Conservation (phyloP, 2,329 filamentous ascomycete species). For the Aspergillus glaucus region DNA sequence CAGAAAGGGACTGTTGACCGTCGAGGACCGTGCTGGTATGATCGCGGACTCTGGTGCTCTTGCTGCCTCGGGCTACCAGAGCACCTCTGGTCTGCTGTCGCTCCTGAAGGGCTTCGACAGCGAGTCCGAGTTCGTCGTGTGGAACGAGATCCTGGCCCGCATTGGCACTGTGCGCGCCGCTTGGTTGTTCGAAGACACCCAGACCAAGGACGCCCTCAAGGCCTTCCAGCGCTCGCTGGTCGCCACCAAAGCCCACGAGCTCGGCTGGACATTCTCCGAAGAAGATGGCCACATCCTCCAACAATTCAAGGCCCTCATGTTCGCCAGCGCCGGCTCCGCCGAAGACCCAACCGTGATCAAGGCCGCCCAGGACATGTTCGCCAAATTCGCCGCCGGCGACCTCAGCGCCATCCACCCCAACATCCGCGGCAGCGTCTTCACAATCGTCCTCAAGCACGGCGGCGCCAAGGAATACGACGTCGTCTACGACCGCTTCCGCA, state of each 20-base stretch:
- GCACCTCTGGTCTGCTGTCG: conserved; percentile 80
- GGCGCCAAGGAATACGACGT: conserved; percentile 80
- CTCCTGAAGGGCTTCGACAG: conserved; percentile 75
- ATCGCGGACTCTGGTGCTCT: conserved; percentile 87
- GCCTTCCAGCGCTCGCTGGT: conserved; percentile 75
- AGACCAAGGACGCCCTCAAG: conserved; percentile 66
- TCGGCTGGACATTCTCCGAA: conserved; percentile 83
- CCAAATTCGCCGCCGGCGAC: conserved; percentile 74
- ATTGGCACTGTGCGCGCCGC: conserved; percentile 72
- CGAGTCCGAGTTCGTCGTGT: conserved; percentile 86
- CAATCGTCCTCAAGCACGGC: conserved; percentile 75
- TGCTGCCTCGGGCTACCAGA: conserved; percentile 84
- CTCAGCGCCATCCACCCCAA: conserved; percentile 82
- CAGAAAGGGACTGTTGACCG: conserved; percentile 69
- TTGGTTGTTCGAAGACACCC: conserved; percentile 80
- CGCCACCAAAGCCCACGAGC: conserved; percentile 71
- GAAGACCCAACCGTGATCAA: conserved; percentile 73
- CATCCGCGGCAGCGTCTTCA: conserved; percentile 78
- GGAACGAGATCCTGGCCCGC: conserved; percentile 82
- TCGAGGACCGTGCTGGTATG: conserved; percentile 92
- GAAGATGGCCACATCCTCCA: conserved; percentile 83
- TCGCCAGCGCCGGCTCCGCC: conserved; percentile 71
- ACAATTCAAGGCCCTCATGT: conserved; percentile 90
- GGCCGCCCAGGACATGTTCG: conserved; percentile 84
- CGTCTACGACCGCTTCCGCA: conserved; percentile 68